Conservation (phyloP, 441 rosid genomes). For the Codiaeum variegatum region DNA sequence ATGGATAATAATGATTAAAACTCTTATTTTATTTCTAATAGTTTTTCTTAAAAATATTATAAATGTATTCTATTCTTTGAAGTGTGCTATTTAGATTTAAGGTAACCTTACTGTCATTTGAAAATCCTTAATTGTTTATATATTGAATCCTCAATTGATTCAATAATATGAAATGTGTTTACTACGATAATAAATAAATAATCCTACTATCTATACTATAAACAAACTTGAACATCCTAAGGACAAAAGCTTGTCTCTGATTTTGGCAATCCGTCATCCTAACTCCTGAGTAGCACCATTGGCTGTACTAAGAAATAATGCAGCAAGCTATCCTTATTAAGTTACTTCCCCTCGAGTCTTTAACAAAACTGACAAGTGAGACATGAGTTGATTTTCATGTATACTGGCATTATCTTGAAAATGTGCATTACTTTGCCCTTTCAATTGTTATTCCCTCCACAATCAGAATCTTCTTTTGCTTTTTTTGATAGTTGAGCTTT, state of each 20-base stretch:
- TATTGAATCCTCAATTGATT: not conserved
- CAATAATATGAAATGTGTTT: not conserved
- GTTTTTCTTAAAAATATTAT: not conserved
- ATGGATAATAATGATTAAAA: not conserved
- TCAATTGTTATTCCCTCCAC: not conserved
- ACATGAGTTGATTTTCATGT: constrained; percentile 3
- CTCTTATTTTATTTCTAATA: not conserved
- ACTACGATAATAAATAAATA: not conserved
- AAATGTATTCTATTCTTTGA: not conserved
- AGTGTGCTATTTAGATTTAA: not conserved
- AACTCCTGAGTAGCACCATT: not conserved
- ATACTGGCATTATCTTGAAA: not conserved
- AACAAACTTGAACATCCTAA: not conserved
- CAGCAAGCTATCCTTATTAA: no score
- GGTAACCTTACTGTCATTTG: not conserved
- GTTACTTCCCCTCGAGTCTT: constrained; percentile 1
- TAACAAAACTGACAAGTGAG: not conserved
- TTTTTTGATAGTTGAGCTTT: not conserved
- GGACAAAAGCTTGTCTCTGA: not conserved
- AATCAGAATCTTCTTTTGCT: not conserved
- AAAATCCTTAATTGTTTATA: not conserved
- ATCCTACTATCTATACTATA: not conserved
- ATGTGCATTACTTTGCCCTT: not conserved
- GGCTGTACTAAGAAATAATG: not conserved
- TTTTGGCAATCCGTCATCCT: not conserved